A percentile compares a stretch with the other conserved stretches of the same genome.
Conservation (phyloP, 2,329 filamentous ascomycete genomes). For the Sarocladium strictum region DNA sequence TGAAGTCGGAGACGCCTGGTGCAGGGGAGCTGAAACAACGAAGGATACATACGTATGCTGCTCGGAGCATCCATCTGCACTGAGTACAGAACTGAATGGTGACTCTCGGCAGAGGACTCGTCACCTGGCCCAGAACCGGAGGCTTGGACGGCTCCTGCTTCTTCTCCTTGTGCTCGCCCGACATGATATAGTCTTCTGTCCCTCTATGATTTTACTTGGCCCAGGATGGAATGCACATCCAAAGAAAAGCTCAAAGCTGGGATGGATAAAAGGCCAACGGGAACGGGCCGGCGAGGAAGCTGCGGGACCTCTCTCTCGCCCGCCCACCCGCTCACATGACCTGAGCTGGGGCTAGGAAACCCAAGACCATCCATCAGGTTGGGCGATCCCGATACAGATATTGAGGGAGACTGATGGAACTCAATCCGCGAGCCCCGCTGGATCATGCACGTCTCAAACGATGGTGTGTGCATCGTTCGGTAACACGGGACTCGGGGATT, state of each 20-base stretch:
- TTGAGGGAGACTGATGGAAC: background rate
- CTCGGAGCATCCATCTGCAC: constrained; percentile 85
- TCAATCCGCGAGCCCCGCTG: background rate
- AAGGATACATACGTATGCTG: constrained; percentile 64
- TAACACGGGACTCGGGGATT: too few species aligned
- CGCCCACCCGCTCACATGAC: too few species aligned
- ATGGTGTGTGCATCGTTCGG: background rate
- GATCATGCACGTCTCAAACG: background rate
- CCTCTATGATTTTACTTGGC: background rate
- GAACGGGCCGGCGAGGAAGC: background rate
- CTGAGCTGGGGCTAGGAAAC: too few species aligned
- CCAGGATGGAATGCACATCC: too few species aligned
- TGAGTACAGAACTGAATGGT: constrained; percentile 74
- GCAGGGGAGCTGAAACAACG: background rate
- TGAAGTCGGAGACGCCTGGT: too few species aligned
- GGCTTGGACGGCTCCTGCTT: background rate
- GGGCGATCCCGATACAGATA: background rate
- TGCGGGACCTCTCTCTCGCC: background rate
- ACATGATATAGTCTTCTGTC: background rate
- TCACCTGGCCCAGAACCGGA: background rate
- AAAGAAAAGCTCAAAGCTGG: too few species aligned
- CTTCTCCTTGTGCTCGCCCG: background rate
- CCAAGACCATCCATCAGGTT: too few species aligned
- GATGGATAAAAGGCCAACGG: too few species aligned
- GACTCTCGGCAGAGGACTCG: constrained; percentile 10